These are phyloP conservation scores for Boletus hoseneyae DNA, from an alignment of 1,284 basidiomycete genomes.

Conservation along the genomic window DNA sequence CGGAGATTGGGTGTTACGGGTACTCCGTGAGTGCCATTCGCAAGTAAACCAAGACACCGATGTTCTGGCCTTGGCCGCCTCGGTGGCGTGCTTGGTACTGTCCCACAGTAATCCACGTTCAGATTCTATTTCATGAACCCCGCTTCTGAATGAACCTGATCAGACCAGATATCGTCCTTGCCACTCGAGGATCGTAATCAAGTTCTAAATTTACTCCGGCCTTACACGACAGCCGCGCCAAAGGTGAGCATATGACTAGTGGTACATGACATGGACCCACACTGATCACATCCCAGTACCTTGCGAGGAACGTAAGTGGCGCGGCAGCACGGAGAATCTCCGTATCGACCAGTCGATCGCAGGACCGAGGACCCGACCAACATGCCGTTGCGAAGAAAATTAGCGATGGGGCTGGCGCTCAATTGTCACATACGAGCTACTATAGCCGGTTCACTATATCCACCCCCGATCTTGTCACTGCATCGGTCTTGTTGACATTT, in stretches of 20 bases:
- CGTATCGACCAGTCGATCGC: conserved; percentile 24
- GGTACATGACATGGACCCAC: conserved; percentile 5
- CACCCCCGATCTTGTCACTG: conserved; percentile 37
- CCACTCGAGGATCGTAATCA: conserved; percentile 32
- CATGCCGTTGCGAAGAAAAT: conserved; percentile 6
- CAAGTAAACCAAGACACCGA: conserved; percentile 8
- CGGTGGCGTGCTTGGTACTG: conserved; percentile 35
- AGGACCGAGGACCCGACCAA: conserved; percentile 20
- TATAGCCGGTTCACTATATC: conserved; percentile 22
- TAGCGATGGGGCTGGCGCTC: conserved; percentile 11
- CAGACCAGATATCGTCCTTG: conserved; percentile 38
- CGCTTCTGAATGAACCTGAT: conserved; percentile 24
- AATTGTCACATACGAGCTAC: conserved; percentile 18
- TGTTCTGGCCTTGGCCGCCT: conserved; percentile 27
- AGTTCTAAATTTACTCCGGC: conserved; percentile 39
- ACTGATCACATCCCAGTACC: conserved; percentile 25
- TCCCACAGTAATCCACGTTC: conserved; percentile 35
- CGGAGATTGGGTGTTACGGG: conserved; percentile 32
- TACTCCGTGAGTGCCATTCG: conserved; percentile 20
- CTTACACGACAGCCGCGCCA: conserved; percentile 29
- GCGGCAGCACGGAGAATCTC: conserved; percentile 13
- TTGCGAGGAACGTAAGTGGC: conserved; percentile 30
- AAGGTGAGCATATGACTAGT: conserved; percentile 29
- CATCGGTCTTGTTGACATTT: conserved; percentile 50
- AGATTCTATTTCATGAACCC: conserved; percentile 23